These are phyloP conservation scores for Pythium brassicae DNA, from an alignment of 352 stramenopile species.

Conservation along the genomic window DNA sequence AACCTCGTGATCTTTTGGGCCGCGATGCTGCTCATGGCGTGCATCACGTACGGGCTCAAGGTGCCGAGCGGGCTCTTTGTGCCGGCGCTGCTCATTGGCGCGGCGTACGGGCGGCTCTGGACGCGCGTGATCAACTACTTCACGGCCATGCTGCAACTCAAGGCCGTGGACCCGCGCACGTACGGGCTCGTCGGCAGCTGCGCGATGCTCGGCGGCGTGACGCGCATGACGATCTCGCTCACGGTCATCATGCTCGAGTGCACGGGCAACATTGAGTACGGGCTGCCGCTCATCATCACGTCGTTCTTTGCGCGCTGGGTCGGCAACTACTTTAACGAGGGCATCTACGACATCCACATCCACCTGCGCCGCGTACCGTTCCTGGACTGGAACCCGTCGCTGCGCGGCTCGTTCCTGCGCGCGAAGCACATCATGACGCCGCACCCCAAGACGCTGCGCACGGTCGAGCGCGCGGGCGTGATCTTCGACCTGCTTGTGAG, in stretches of 20 bases:
- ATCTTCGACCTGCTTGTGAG: constrained; percentile 91
- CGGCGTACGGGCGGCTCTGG: constrained; percentile 92
- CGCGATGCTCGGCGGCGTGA: constrained; percentile 95
- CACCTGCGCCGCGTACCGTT: constrained; percentile 86
- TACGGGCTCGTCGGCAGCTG: constrained; percentile 96
- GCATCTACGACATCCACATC: constrained; percentile 99
- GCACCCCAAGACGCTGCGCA: constrained; percentile 92
- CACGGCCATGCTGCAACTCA: constrained; percentile 40
- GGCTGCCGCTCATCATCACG: constrained; percentile 97
- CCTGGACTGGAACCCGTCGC: constrained; percentile 70
- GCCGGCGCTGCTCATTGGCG: constrained; percentile 91
- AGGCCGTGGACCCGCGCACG: constrained; percentile 80
- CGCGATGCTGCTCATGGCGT: constrained; percentile 78
- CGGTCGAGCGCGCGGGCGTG: constrained; percentile 87
- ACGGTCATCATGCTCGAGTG: constrained; percentile 98
- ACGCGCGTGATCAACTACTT: constrained; percentile 85
- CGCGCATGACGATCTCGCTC: constrained; percentile 98
- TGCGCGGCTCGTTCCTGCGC: constrained; percentile 60
- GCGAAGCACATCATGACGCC: constrained; percentile 95
- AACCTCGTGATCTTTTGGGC: constrained; percentile 75
- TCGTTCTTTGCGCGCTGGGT: constrained; percentile 96
- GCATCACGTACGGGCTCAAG: constrained; percentile 95
- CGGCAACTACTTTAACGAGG: constrained; percentile 98
- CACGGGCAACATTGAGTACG: constrained; percentile 97
- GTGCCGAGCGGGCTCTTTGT: constrained; percentile 97